These are phyloP conservation scores for Metarhizium anisopliae DNA, from an alignment of 2,329 filamentous ascomycete genomes.

Conservation along the genomic window DNA sequence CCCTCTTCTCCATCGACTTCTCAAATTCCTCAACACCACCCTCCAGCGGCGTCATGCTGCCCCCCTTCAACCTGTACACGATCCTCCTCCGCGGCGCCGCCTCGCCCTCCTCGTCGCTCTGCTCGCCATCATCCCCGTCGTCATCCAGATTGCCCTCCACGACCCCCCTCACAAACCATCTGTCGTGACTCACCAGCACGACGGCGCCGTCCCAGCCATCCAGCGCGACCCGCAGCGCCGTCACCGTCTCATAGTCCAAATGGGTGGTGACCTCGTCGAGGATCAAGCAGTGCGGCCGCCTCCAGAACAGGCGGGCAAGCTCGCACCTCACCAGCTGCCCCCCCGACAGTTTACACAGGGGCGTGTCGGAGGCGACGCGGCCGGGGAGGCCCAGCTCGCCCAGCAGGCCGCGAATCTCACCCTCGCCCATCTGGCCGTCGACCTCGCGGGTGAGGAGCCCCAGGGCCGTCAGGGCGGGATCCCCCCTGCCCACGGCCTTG, in stretches of 20 bases:
- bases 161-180: conserved; percentile 69
- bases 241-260: conserved; percentile 73
- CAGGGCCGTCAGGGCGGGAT: conserved; percentile 54
- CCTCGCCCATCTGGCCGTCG: conserved; percentile 48
- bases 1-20: conserved; percentile 49
- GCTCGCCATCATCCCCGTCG: conserved; percentile 25
- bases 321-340: conserved; percentile 64
- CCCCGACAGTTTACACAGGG: conserved; percentile 64
- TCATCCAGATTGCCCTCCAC: conserved; percentile 36
- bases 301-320: conserved; percentile 60
- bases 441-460: conserved; percentile 49
- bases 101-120: conserved; percentile 28
- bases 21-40: conserved; percentile 60
- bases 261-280: conserved; percentile 81
- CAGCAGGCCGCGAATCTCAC: conserved; percentile 57
- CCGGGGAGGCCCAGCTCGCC: conserved; percentile 63
- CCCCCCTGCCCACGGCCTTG: conserved; percentile 39
- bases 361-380: conserved; percentile 62
- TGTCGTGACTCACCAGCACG: conserved; percentile 70
- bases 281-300: conserved; percentile 61
- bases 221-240: conserved; percentile 59
- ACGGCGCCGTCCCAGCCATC: conserved; percentile 64
- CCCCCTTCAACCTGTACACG: conserved; percentile 52
- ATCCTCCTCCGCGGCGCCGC: conserved; percentile 36
- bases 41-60: conserved; percentile 45